These are phyloP conservation scores for Lycium barbarum DNA, from an alignment of 257 asterid genomes.

Conservation along the genomic window DNA sequence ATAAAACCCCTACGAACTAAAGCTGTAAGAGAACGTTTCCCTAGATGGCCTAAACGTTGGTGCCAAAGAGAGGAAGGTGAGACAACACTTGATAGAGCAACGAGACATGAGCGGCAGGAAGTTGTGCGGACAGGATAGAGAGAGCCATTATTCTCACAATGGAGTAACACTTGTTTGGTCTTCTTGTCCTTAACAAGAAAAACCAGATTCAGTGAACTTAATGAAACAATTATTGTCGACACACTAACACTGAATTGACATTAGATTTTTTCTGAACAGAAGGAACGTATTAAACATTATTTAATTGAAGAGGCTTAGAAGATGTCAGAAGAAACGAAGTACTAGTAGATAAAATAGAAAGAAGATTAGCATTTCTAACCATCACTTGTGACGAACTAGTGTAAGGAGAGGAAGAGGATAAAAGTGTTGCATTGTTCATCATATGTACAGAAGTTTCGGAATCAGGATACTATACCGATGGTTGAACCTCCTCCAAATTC, in stretches of 20 bases:
- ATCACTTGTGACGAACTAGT: background rate
- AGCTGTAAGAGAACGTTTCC: no score
- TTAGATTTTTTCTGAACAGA: no score
- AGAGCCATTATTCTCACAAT: background rate
- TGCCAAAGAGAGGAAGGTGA: background rate
- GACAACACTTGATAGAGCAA: background rate
- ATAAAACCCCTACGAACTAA: no score
- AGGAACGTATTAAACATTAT: background rate
- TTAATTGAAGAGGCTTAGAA: background rate
- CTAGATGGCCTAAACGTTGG: no score
- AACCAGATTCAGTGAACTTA: background rate
- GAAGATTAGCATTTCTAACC: background rate
- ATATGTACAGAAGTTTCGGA: background rate
- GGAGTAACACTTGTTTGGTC: background rate
- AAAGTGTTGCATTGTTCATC: background rate
- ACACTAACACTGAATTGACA: background rate
- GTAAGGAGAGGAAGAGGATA: background rate
- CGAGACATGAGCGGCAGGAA: background rate
- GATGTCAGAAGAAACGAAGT: background rate
- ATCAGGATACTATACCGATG: background rate
- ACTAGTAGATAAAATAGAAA: background rate
- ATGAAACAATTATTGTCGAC: background rate
- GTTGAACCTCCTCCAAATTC: background rate
- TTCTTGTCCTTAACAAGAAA: no score
- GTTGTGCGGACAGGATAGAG: background rate